Conservation (phyloP, 1,139 yeast species). For the Taphrina flavorubra region DNA sequence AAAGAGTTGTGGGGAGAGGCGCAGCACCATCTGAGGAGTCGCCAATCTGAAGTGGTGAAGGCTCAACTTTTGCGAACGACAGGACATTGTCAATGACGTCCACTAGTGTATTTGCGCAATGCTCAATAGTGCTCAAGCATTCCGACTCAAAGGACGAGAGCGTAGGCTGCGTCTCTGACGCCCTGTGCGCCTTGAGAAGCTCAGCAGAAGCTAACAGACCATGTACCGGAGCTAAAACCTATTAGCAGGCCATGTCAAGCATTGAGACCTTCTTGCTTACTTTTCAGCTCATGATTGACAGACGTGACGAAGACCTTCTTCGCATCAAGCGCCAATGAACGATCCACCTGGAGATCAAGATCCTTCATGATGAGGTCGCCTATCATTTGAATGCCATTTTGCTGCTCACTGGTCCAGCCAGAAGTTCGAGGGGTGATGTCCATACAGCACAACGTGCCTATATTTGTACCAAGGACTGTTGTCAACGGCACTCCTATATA, state of each 20-base stretch:
- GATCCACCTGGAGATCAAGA: conserved; percentile 31
- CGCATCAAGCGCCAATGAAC: conserved; percentile 11
- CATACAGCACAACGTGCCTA: conserved; percentile 28
- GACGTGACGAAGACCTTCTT: conserved; percentile 24
- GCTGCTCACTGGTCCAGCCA: conserved; percentile 12
- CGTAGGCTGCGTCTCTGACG: neutral
- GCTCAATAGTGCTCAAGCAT: conserved; percentile 33
- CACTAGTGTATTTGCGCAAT: conserved; percentile 37
- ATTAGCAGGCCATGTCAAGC: no score
- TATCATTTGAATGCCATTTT: conserved; percentile 15
- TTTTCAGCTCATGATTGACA: conserved; percentile 26
- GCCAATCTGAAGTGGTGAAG: neutral
- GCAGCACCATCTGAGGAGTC: neutral
- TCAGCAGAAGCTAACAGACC: conserved; percentile 41
- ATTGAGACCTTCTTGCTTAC: conserved; percentile 1
- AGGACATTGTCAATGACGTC: conserved; percentile 40
- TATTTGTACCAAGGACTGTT: conserved; percentile 25
- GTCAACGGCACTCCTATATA: conserved; percentile 34
- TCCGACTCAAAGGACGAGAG: conserved; percentile 22
- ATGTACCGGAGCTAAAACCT: conserved; percentile 21
- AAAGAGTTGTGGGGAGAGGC: neutral
- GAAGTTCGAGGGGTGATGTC: conserved; percentile 19
- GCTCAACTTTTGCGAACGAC: conserved; percentile 4
- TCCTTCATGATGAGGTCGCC: conserved; percentile 36
- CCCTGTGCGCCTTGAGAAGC: conserved; percentile 25